These are phyloP conservation scores for Venturia carpophila DNA, from an alignment of 2,329 filamentous ascomycete species.

Conservation along the genomic window DNA sequence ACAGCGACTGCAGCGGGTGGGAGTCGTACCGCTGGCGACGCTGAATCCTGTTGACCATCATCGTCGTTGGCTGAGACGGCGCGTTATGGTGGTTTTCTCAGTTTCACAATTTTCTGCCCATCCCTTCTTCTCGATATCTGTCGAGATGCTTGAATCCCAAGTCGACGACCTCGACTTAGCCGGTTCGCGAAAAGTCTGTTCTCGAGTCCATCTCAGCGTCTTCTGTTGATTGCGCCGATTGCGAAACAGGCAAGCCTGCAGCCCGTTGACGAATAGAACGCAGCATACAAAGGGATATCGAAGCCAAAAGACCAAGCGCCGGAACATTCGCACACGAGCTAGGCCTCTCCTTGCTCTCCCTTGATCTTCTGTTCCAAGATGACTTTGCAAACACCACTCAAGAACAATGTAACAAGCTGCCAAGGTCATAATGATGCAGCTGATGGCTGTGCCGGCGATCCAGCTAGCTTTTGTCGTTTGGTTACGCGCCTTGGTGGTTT, in stretches of 20 bases:
- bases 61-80: background rate
- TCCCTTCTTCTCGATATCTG: background rate
- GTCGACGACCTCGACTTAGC: background rate
- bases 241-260: background rate
- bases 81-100: background rate
- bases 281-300: slow-evolving; percentile 13
- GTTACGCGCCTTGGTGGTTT: background rate
- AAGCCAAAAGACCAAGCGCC: slow-evolving; percentile 9
- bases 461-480: slow-evolving; percentile 7
- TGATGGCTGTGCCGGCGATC: slow-evolving; percentile 16
- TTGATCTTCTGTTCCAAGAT: slow-evolving; percentile 15
- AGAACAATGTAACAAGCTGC: slow-evolving; percentile 16
- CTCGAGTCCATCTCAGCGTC: slow-evolving; percentile 15
- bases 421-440: slow-evolving; percentile 14
- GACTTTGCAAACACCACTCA: slow-evolving; percentile 19
- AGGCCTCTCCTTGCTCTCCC: slow-evolving; percentile 16
- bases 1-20: too few relatives aligned
- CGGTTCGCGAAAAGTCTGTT: background rate
- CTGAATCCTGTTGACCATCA: background rate
- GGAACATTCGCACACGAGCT: slow-evolving; percentile 11
- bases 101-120: too few relatives aligned
- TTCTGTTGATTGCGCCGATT: background rate
- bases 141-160: background rate
- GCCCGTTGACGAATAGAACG: slow-evolving; percentile 10
- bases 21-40: background rate